Evolutionary conservation across 2,329 filamentous ascomycete genomes (phyloP).

Genomic region (Talaromyces sp.): DNA sequence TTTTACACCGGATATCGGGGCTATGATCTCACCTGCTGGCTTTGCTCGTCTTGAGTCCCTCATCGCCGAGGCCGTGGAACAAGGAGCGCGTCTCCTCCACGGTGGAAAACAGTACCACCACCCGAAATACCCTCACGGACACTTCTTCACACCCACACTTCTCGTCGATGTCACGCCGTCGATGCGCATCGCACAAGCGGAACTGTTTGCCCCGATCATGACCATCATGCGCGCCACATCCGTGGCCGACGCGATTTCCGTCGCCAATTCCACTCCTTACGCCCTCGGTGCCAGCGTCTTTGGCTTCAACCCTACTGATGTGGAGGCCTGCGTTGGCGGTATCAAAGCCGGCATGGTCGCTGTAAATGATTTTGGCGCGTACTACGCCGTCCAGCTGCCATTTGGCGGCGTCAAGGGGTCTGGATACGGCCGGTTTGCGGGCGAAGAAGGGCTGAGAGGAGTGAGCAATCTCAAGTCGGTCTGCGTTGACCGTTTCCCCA

Average conservation of each 20-base stretch:
- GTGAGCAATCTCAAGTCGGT: conserved; percentile 86
- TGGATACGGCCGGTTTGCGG: conserved; percentile 89
- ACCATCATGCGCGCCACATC: conserved; percentile 69
- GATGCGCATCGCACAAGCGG: conserved; percentile 84
- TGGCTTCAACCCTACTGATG: conserved; percentile 59
- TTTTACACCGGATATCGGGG: conserved; percentile 66
- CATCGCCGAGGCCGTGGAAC: conserved; percentile 68
- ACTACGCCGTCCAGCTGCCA: conserved; percentile 88
- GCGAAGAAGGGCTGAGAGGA: conserved; percentile 76
- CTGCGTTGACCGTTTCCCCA: conserved; percentile 66
- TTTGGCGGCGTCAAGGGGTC: conserved; percentile 89
- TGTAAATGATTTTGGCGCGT: conserved; percentile 91
- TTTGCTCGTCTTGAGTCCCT: conserved; percentile 73
- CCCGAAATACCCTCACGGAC: conserved; percentile 68
- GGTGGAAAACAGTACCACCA: conserved; percentile 71
- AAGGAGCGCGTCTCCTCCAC: conserved; percentile 74
- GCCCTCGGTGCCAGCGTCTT: conserved; percentile 88
- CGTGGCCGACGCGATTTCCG: conserved; percentile 62
- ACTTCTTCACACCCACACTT: conserved; percentile 90
- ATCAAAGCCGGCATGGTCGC: conserved; percentile 85
- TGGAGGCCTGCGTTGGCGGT: conserved; percentile 60
- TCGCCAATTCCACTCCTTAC: conserved; percentile 81
- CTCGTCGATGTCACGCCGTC: conserved; percentile 79
- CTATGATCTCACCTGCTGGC: conserved; percentile 74
- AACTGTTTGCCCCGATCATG: conserved; percentile 91